Conservation (phyloP, 2,329 filamentous ascomycete genomes). For the Colletotrichum spinosum region DNA sequence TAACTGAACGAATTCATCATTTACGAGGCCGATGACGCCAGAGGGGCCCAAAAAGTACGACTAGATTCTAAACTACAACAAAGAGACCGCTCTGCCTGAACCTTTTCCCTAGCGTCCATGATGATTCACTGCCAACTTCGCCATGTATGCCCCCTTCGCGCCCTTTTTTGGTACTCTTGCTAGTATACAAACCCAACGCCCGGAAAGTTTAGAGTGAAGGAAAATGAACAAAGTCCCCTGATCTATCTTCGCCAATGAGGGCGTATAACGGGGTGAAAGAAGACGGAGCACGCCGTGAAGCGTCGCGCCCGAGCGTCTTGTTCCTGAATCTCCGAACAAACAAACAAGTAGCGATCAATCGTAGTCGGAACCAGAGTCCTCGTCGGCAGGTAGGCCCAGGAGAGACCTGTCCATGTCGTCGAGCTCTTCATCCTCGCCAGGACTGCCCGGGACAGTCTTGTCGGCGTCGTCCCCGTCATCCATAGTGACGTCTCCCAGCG, state of each 20-base stretch:
- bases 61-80: too few relatives aligned
- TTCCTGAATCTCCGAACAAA: too few relatives aligned
- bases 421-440: slow-evolving; percentile 53
- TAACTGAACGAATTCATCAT: too few relatives aligned
- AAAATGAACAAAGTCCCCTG: background rate
- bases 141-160: slow-evolving; percentile 7
- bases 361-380: slow-evolving; percentile 29
- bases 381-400: slow-evolving; percentile 30
- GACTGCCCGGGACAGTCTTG: slow-evolving; percentile 37
- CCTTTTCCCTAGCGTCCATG: slow-evolving; percentile 8
- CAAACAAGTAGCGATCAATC: slow-evolving; percentile 5
- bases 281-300: background rate
- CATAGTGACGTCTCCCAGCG: slow-evolving; percentile 52
- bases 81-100: background rate
- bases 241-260: slow-evolving; percentile 3
- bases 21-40: too few relatives aligned
- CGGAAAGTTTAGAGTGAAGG: slow-evolving; percentile 15
- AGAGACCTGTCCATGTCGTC: slow-evolving; percentile 48
- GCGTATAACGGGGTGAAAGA: background rate
- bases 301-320: background rate
- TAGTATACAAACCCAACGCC: slow-evolving; percentile 35
- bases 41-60: too few relatives aligned
- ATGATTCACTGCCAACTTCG: slow-evolving; percentile 3
- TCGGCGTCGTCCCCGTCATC: slow-evolving; percentile 62
- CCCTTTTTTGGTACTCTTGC: slow-evolving; percentile 21